Evolutionary conservation across 768 basidiomycete genomes (phyloP).

Genomic region (Mycena epipterygia): DNA sequence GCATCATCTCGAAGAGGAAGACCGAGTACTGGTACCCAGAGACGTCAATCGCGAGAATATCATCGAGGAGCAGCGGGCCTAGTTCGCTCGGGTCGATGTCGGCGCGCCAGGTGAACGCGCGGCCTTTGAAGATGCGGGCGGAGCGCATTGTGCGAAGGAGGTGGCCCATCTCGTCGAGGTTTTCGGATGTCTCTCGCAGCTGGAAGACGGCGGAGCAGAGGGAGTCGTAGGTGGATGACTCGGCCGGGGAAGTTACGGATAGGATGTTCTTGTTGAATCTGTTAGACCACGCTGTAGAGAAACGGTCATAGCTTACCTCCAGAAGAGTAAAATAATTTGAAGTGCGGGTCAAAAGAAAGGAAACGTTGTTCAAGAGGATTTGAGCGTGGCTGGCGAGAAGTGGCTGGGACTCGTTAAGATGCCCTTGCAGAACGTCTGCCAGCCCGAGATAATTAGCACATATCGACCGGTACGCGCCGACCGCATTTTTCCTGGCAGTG

Average conservation of each 20-base stretch:
- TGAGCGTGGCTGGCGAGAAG: conserved; percentile 41
- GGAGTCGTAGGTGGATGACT: conserved; percentile 46
- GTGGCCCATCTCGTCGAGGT: conserved; percentile 53
- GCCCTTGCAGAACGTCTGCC: conserved; percentile 41
- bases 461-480: conserved; percentile 52
- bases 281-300: background rate
- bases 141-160: conserved; percentile 53
- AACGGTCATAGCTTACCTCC: conserved; percentile 37
- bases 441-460: conserved; percentile 51
- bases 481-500: conserved; percentile 43
- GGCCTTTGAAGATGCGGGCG: conserved; percentile 41
- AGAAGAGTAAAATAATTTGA: conserved; percentile 47
- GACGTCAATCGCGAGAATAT: conserved; percentile 44
- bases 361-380: conserved; percentile 46
- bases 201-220: conserved; percentile 50
- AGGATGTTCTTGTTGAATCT: conserved; percentile 37
- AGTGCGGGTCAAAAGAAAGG: conserved; percentile 49
- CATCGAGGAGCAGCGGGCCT: conserved; percentile 52
- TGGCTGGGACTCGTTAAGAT: conserved; percentile 35
- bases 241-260: conserved; percentile 43
- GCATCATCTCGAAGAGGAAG: conserved; percentile 52
- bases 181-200: conserved; percentile 47
- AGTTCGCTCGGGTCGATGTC: conserved; percentile 44
- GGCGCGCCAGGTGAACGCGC: conserved; percentile 45
- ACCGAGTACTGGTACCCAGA: conserved; percentile 44